Conservation (phyloP, 2,329 filamentous ascomycete species). For the Colletotrichum filicis region DNA sequence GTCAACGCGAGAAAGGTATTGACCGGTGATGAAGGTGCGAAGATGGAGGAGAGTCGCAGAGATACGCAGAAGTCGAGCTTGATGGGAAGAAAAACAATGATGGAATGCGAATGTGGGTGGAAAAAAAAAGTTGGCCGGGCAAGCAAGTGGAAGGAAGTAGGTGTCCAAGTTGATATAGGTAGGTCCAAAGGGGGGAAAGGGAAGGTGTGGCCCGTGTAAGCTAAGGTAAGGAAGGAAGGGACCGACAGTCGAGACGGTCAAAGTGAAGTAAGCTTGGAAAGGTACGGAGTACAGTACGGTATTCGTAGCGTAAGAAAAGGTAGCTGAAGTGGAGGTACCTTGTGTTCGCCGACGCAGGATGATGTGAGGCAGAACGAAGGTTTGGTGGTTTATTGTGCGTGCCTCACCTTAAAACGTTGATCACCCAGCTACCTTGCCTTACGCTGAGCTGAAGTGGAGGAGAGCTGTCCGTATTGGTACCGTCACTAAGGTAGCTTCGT, state of each 20-base stretch:
- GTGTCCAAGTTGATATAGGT: conserved; percentile 34
- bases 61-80: conserved; percentile 15
- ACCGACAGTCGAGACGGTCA: not conserved
- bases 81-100: conserved; percentile 8
- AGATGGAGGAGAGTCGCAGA: conserved; percentile 11
- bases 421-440: not conserved
- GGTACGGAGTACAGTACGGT: not conserved
- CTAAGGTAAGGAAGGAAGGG: conserved; percentile 17
- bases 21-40: conserved; percentile 26
- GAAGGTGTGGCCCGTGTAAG: conserved; percentile 29
- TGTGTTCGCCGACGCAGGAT: not conserved
- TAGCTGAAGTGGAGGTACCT: conserved; percentile 3
- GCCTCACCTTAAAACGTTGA: not conserved
- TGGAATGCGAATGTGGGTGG: conserved; percentile 3
- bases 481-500: not conserved
- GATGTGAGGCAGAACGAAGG: not conserved
- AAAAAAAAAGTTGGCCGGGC: not conserved
- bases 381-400: not conserved
- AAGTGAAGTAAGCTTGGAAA: conserved; percentile 18
- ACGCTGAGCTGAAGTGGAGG: conserved; percentile 11
- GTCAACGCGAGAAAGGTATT: not conserved
- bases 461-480: conserved; percentile 13
- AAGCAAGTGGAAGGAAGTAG: conserved; percentile 12
- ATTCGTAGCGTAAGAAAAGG: not conserved
- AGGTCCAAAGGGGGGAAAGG: conserved; percentile 7